Evolutionary conservation across 768 basidiomycete species (phyloP).

Genomic region (Phylloporus arenicola): DNA sequence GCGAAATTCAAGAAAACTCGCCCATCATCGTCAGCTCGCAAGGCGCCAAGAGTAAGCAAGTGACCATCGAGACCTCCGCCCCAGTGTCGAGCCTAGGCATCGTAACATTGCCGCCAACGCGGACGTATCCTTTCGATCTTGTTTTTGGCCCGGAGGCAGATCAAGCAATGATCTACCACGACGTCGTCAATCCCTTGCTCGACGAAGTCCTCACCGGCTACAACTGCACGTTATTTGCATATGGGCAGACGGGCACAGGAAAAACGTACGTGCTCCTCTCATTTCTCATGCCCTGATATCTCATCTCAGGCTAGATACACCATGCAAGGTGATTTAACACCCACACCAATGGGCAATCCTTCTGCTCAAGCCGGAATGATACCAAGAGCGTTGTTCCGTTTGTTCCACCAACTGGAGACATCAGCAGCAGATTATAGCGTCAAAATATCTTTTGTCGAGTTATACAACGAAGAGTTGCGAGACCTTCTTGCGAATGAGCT

Average conservation of each 20-base stretch:
- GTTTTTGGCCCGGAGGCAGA: conserved; percentile 98
- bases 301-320: conserved; percentile 61
- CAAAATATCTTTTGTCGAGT: conserved; percentile 88
- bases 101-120: conserved; percentile 64
- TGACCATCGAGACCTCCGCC: conserved; percentile 75
- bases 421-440: conserved; percentile 81
- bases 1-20: conserved; percentile 80
- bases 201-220: conserved; percentile 93
- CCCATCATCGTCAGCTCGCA: conserved; percentile 79
- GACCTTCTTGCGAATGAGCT: conserved; percentile 86
- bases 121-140: conserved; percentile 90
- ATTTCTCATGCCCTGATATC: not conserved
- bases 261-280: conserved; percentile 73
- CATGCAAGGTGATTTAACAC: conserved; percentile 92
- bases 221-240: conserved; percentile 96
- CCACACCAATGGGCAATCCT: conserved; percentile 82
- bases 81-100: conserved; percentile 69
- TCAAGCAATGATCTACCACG: conserved; percentile 88
- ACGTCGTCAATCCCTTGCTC: conserved; percentile 89
- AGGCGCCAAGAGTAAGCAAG: conserved; percentile 68
- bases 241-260: conserved; percentile 97
- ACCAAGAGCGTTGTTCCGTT: conserved; percentile 84
- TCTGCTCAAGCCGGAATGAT: conserved; percentile 92
- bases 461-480: conserved; percentile 97
- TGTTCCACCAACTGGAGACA: conserved; percentile 84